phyloP scores from a whole-genome alignment of 768 basidiomycete genomes.

The Kondoa subrosea region DNA sequence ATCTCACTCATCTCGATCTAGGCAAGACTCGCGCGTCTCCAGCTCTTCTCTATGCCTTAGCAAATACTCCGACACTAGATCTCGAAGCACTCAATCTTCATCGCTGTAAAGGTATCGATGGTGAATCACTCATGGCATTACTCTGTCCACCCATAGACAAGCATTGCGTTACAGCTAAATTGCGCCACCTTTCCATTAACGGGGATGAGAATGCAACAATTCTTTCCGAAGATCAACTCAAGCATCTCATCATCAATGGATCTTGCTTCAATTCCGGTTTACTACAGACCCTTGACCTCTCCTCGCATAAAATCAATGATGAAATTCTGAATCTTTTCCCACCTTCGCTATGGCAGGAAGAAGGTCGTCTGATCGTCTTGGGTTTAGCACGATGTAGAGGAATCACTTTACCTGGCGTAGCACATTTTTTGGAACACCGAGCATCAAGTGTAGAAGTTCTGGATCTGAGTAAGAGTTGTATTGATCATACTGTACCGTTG shows the following conservation, averaged over 20 bases:
- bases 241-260: conserved; percentile 49
- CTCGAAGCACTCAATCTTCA: conserved; percentile 67
- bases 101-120: conserved; percentile 66
- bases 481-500: conserved; percentile 37
- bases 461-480: conserved; percentile 54
- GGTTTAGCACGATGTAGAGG: conserved; percentile 72
- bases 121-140: conserved; percentile 50
- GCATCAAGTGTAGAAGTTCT: conserved; percentile 69
- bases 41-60: conserved; percentile 53
- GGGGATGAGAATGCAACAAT: conserved; percentile 68
- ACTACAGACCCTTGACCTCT: conserved; percentile 76
- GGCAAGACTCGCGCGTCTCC: conserved; percentile 70
- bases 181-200: conserved; percentile 70
- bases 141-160: conserved; percentile 24
- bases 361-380: conserved; percentile 50
- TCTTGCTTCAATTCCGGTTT: conserved; percentile 62
- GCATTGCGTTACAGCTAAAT: conserved; percentile 20
- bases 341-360: conserved; percentile 41
- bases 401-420: conserved; percentile 48
- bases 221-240: conserved; percentile 49
- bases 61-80: conserved; percentile 42
- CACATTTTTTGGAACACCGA: conserved; percentile 50
- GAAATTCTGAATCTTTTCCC: conserved; percentile 43
- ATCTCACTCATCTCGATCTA: conserved; percentile 74
- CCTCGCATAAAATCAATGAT: conserved; percentile 55